Percentiles rank a stretch among this genome's conserved stretches.
These are phyloP conservation scores for Babesia bigemina DNA, from an alignment of 169 alveolate species.

Conservation along the genomic window DNA sequence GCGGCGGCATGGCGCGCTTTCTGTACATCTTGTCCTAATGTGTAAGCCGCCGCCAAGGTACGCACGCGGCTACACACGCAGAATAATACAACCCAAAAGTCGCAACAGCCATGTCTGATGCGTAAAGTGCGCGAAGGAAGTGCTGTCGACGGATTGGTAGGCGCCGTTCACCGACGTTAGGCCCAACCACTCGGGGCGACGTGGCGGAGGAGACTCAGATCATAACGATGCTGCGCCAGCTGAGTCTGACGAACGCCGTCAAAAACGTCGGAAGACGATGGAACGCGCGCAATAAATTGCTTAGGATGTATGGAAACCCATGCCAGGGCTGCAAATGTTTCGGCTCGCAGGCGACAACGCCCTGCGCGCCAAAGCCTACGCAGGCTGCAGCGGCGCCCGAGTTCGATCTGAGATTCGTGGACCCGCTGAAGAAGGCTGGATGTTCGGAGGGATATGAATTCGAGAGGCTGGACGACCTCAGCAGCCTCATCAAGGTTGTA, in stretches of 20 bases:
- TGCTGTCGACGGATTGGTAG: too few relatives aligned
- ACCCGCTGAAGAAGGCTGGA: constrained; percentile 24
- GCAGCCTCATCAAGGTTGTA: constrained; percentile 20
- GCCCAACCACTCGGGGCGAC: background rate
- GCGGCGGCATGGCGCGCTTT: background rate
- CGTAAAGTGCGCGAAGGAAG: too few relatives aligned
- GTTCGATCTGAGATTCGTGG: constrained; percentile 38
- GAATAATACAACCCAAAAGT: background rate
- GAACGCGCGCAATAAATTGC: background rate
- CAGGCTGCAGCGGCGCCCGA: constrained; percentile 17
- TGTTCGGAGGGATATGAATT: background rate
- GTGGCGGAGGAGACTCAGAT: background rate
- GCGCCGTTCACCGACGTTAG: too few relatives aligned
- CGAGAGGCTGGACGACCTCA: constrained; percentile 57
- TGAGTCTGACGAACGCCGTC: background rate
- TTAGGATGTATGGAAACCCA: constrained; percentile 27
- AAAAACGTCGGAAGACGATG: background rate
- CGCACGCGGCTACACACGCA: constrained; percentile 17
- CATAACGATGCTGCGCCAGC: constrained; percentile 21
- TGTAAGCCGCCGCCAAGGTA: constrained; percentile 25
- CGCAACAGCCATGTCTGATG: background rate
- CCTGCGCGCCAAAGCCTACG: constrained; percentile 4
- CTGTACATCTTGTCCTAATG: constrained; percentile 27
- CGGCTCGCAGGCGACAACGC: constrained; percentile 13
- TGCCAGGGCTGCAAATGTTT: constrained; percentile 39